A percentile compares a stretch with the other conserved stretches of the same genome.
Conservation (phyloP, 805 yeast species). For the Metschnikowia koreensis region DNA sequence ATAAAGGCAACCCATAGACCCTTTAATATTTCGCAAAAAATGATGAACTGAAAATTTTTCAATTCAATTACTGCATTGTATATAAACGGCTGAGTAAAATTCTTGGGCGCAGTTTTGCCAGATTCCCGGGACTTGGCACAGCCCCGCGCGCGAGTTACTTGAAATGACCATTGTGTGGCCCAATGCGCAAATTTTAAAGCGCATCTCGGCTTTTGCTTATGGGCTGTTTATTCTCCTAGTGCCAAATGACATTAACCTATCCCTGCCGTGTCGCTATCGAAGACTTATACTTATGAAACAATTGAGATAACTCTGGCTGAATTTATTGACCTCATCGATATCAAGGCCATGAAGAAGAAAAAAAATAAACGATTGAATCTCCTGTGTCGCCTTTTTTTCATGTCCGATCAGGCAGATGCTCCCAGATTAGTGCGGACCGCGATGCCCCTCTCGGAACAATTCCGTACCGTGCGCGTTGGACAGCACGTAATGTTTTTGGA, state of each 20-base stretch:
- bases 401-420: background rate
- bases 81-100: background rate
- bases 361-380: background rate
- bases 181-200: background rate
- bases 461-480: background rate
- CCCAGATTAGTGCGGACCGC: background rate
- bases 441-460: background rate
- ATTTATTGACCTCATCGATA: too few relatives aligned
- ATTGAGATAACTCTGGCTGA: too few relatives aligned
- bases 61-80: too few relatives aligned
- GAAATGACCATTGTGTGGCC: slow-evolving; percentile 2
- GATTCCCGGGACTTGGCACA: slow-evolving; percentile 1
- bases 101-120: background rate
- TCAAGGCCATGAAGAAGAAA: background rate
- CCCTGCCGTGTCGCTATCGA: background rate
- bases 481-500: background rate
- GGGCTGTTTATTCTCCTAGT: background rate
- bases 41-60: too few relatives aligned
- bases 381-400: background rate
- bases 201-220: background rate
- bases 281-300: too few relatives aligned
- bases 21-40: background rate
- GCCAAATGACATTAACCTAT: background rate
- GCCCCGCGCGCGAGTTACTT: slow-evolving; percentile 4
- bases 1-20: too few relatives aligned